Conservation (phyloP, 129 eudicot genomes). For the Oenanthe sinensis region DNA sequence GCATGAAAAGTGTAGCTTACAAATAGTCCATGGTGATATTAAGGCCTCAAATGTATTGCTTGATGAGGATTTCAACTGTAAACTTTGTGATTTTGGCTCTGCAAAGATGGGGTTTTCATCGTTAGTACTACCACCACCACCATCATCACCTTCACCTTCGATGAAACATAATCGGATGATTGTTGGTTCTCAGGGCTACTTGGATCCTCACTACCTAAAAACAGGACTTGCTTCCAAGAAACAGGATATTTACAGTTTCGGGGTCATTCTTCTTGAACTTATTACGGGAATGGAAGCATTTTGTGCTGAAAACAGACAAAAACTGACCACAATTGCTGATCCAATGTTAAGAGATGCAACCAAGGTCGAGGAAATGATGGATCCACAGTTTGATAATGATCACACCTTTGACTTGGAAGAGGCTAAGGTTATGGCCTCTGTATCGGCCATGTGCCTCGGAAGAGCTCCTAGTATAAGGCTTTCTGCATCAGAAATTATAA, state of each 20-base stretch:
- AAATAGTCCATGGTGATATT: slow-evolving; percentile 75
- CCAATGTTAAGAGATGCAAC: slow-evolving; percentile 28
- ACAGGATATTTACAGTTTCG: slow-evolving; percentile 66
- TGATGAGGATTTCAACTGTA: slow-evolving; percentile 44
- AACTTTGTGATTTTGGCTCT: slow-evolving; percentile 75
- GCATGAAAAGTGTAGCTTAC: slow-evolving; percentile 35
- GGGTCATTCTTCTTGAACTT: slow-evolving; percentile 57
- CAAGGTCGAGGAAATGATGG: slow-evolving; percentile 41
- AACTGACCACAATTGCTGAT: slow-evolving; percentile 25
- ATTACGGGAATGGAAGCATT: slow-evolving; percentile 63
- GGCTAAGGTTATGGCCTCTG: slow-evolving; percentile 35
- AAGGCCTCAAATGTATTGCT: slow-evolving; percentile 67
- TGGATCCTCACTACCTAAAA: slow-evolving; percentile 66
- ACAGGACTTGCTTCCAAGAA: slow-evolving; percentile 70
- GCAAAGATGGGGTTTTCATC: slow-evolving; percentile 59
- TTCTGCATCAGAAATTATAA: slow-evolving; percentile 42
- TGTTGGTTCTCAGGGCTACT: slow-evolving; percentile 78
- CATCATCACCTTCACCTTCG: slow-evolving; percentile 5
- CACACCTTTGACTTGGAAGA: slow-evolving; percentile 34
- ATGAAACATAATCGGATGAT: slow-evolving; percentile 26
- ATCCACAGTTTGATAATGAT: slow-evolving; percentile 28
- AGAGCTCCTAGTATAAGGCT: slow-evolving; percentile 48
- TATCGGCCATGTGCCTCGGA: slow-evolving; percentile 47
- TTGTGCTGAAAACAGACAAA: slow-evolving; percentile 25
- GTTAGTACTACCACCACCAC: slow-evolving; percentile 33